These are phyloP conservation scores for Kazachstania kunashirensis DNA, from an alignment of 805 yeast genomes.

Conservation along the genomic window DNA sequence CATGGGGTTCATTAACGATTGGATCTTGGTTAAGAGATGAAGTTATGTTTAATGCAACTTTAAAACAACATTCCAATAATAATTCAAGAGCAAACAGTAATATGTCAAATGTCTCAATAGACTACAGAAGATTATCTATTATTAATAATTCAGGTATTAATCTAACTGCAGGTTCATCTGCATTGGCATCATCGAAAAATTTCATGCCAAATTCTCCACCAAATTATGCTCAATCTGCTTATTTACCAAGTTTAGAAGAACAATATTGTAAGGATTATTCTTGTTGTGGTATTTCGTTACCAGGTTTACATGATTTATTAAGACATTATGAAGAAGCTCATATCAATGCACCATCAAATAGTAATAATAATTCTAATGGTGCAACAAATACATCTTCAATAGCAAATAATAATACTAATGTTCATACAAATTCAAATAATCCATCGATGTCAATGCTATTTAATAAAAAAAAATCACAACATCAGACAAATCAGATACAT, in stretches of 20 bases:
- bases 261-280: slow-evolving; percentile 94
- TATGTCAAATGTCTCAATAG: slow-evolving; percentile 1
- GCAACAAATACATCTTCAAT: slow-evolving; percentile 1
- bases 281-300: slow-evolving; percentile 88
- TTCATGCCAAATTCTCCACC: slow-evolving; percentile 41
- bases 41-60: slow-evolving; percentile 43
- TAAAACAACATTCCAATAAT: slow-evolving; percentile 2
- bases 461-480: neutral
- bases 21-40: slow-evolving; percentile 96
- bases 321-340: slow-evolving; percentile 96
- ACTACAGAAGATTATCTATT: slow-evolving; percentile 9
- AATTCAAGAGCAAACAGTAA: neutral
- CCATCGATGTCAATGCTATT: neutral
- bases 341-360: slow-evolving; percentile 52
- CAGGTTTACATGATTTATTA: slow-evolving; percentile 85
- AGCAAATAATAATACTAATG: neutral
- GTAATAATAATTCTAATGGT: slow-evolving; percentile 8
- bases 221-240: slow-evolving; percentile 50
- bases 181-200: neutral
- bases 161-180: slow-evolving; percentile 4
- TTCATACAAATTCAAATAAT: neutral
- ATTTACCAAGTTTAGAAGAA: slow-evolving; percentile 87
- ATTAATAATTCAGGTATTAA: slow-evolving; percentile 5
- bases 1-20: slow-evolving; percentile 93
- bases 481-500: neutral